phyloP scores from a whole-genome alignment of 495 filamentous ascomycete species.

The Pseudevernia furfuracea region DNA sequence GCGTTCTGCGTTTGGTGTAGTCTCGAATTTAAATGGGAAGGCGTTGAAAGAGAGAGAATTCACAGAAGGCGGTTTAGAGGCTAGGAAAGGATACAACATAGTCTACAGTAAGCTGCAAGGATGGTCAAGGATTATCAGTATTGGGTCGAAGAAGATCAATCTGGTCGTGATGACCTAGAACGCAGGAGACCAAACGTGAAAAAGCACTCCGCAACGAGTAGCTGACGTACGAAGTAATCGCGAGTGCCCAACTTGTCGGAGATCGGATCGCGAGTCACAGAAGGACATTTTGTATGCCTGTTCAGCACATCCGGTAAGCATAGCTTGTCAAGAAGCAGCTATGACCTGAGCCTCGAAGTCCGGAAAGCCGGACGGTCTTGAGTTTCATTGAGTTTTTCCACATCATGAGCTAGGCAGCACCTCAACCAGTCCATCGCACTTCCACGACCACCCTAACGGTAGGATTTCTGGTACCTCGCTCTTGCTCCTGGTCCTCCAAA shows the following conservation, averaged over 20 bases:
- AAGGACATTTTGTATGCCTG: background rate
- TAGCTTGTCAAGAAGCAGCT: background rate
- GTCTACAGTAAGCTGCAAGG: background rate
- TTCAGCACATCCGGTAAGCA: background rate
- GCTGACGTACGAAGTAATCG: background rate
- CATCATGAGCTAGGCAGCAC: constrained; percentile 13
- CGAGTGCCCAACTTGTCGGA: background rate
- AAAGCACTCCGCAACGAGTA: background rate
- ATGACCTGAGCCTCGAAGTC: background rate
- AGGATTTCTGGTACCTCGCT: constrained; percentile 5
- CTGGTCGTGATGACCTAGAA: background rate
- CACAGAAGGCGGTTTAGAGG: no score
- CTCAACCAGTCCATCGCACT: background rate
- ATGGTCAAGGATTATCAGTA: background rate
- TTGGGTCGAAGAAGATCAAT: background rate
- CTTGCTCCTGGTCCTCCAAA: constrained; percentile 44
- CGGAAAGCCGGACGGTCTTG: background rate
- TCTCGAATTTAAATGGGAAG: background rate
- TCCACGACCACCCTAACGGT: constrained; percentile 37
- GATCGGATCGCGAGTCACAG: background rate
- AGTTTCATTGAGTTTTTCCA: background rate
- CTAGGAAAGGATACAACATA: background rate
- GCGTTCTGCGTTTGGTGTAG: background rate
- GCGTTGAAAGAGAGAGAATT: background rate
- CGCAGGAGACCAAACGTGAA: background rate